Evolutionary conservation across 2,329 filamentous ascomycete genomes (phyloP).

Genomic region (Neobulgaria alba): DNA sequence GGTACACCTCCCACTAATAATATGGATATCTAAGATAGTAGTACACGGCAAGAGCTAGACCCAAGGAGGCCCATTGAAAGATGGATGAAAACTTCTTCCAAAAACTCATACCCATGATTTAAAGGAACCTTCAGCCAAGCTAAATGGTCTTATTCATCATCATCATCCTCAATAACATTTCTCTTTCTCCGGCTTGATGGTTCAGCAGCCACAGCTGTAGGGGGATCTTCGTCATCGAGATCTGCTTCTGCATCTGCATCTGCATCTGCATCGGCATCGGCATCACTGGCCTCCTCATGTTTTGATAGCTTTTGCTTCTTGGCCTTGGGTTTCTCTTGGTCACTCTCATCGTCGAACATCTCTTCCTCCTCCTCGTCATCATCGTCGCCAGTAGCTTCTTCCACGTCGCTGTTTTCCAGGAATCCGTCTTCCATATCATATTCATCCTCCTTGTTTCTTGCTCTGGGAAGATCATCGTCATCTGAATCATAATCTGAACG

Average conservation of each 20-base stretch:
- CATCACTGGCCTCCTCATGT: conserved; percentile 35
- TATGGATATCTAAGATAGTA: no score
- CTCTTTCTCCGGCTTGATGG: conserved; percentile 37
- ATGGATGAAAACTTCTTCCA: no score
- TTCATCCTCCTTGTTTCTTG: conserved; percentile 56
- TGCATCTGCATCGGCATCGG: conserved; percentile 34
- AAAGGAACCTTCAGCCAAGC: no score
- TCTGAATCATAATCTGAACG: conserved; percentile 67
- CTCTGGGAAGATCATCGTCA: conserved; percentile 56
- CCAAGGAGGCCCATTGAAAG: no score
- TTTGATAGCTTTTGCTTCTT: conserved; percentile 29
- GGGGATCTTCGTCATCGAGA: conserved; percentile 39
- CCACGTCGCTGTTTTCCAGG: conserved; percentile 66
- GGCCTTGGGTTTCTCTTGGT: conserved; percentile 23
- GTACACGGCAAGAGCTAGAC: no score
- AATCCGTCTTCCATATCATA: conserved; percentile 78
- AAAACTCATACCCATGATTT: no score
- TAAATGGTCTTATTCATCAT: conserved; percentile 35
- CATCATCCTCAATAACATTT: conserved; percentile 53
- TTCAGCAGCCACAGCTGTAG: conserved; percentile 29
- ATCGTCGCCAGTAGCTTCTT: conserved; percentile 48
- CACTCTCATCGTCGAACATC: conserved; percentile 40
- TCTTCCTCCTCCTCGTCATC: conserved; percentile 41
- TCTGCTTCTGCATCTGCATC: conserved; percentile 44
- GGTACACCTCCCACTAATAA: no score